Conservation (phyloP, 2,329 filamentous ascomycete genomes). For the Alternaria atra region DNA sequence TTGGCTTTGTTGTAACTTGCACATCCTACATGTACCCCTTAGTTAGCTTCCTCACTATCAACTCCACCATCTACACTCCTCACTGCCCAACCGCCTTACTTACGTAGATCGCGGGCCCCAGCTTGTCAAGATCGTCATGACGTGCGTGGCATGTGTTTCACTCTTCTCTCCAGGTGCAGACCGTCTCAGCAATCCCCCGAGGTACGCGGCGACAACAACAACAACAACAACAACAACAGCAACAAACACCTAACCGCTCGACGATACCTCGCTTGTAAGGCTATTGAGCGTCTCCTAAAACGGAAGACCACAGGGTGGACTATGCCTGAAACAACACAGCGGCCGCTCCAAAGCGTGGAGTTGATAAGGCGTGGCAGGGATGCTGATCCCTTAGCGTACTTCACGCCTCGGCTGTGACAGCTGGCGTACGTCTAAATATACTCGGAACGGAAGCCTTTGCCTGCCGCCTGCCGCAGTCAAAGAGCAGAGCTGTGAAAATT, state of each 20-base stretch:
- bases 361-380: constrained; percentile 22
- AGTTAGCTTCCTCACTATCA: background rate
- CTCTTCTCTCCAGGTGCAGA: constrained; percentile 6
- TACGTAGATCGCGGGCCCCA: constrained; percentile 13
- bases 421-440: constrained; percentile 2
- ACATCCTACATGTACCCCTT: background rate
- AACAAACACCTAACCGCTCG: background rate
- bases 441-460: background rate
- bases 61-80: background rate
- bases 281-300: constrained; percentile 3
- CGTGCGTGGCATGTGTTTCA: constrained; percentile 19
- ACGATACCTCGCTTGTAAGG: background rate
- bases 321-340: constrained; percentile 13
- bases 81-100: constrained; percentile 7
- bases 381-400: constrained; percentile 1
- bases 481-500: background rate
- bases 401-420: constrained; percentile 1
- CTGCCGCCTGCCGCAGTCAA: background rate
- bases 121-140: constrained; percentile 18
- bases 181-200: background rate
- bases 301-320: background rate
- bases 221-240: background rate
- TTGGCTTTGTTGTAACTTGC: background rate
- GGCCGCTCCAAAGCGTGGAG: constrained; percentile 13
- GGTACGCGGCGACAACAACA: background rate